Evolutionary conservation across 331 rosid species (phyloP).

Genomic region (Pyrus hybrid): DNA sequence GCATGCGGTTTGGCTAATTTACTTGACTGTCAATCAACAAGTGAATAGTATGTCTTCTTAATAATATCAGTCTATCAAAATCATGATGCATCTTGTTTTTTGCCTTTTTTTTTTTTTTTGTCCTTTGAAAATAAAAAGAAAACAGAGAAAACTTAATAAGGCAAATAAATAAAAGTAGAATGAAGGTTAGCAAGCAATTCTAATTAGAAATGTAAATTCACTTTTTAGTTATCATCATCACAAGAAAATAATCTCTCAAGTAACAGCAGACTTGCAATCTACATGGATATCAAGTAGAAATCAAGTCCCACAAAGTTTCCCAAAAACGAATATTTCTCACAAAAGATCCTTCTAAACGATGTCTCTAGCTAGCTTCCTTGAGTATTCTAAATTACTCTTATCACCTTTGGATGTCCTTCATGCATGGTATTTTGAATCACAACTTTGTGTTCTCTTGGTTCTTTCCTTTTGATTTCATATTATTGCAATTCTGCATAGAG

Average conservation of each 20-base stretch:
- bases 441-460: not conserved
- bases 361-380: not conserved
- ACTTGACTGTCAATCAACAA: not conserved
- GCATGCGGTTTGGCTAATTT: not conserved
- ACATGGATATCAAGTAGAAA: not conserved
- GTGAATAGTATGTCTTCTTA: not conserved
- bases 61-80: not conserved
- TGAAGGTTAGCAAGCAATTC: not conserved
- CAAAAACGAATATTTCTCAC: not conserved
- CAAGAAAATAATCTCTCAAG: not conserved
- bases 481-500: not conserved
- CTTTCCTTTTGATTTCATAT: not conserved
- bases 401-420: not conserved
- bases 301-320: not conserved
- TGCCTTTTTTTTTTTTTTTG: too few relatives aligned
- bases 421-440: not conserved
- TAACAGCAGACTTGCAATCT: not conserved
- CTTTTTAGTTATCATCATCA: not conserved
- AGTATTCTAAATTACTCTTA: not conserved
- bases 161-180: not conserved
- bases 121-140: not conserved
- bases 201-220: not conserved
- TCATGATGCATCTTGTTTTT: not conserved
- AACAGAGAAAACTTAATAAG: not conserved
- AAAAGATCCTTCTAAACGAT: not conserved